Evolutionary conservation across 2,329 filamentous ascomycete species (phyloP).

Genomic region (Fusarium clavum): DNA sequence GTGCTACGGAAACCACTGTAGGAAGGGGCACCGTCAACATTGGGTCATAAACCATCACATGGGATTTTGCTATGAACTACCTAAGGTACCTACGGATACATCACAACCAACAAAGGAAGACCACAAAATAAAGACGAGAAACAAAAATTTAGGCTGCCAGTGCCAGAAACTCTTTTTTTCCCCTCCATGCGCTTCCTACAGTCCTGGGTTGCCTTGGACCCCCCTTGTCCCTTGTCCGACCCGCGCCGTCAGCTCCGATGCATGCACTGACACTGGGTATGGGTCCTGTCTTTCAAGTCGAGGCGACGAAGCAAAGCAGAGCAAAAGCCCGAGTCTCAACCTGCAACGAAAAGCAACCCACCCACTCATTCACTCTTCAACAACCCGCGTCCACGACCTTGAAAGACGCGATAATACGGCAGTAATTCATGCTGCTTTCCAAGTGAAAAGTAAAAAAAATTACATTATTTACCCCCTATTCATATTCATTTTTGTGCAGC

Average conservation of each 20-base stretch:
- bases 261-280: slow-evolving; percentile 36
- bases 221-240: slow-evolving; percentile 38
- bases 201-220: slow-evolving; percentile 16
- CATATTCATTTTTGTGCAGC: slow-evolving; percentile 8
- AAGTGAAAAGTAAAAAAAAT: slow-evolving; percentile 45
- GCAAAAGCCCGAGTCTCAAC: slow-evolving; percentile 36
- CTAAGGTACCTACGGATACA: not conserved
- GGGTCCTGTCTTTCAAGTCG: slow-evolving; percentile 29
- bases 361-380: slow-evolving; percentile 42
- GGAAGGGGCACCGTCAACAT: slow-evolving; percentile 2
- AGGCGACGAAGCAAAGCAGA: slow-evolving; percentile 26
- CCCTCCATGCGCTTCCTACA: not conserved
- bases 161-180: slow-evolving; percentile 8
- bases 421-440: slow-evolving; percentile 50
- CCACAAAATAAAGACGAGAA: not conserved
- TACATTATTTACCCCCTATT: slow-evolving; percentile 2
- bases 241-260: slow-evolving; percentile 41
- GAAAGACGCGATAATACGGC: slow-evolving; percentile 50
- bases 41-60: not conserved
- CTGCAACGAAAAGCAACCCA: slow-evolving; percentile 35
- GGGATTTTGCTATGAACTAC: not conserved
- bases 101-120: slow-evolving; percentile 4
- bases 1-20: slow-evolving; percentile 21
- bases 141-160: not conserved
- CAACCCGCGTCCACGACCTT: slow-evolving; percentile 48